phyloP scores from a whole-genome alignment of 176 grass and related monocot species.

The Echinochloa phyllopogon region DNA sequence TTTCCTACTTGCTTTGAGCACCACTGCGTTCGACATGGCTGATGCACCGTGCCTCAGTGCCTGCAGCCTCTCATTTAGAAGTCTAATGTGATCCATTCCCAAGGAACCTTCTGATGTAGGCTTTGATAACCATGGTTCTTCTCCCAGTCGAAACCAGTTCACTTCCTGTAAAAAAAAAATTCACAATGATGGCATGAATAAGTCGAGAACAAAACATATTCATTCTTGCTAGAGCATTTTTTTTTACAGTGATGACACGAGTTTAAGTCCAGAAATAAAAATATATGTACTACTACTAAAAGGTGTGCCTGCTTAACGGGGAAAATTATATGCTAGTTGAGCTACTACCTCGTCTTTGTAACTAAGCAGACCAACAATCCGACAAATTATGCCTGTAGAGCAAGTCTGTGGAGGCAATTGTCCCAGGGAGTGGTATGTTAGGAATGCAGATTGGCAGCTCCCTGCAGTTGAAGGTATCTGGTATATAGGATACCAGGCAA shows the following conservation, averaged over 20 bases:
- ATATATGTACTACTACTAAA: neutral
- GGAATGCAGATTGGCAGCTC: conserved; percentile 39
- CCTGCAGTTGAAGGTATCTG: conserved; percentile 41
- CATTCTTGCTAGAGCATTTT: neutral
- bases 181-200: neutral
- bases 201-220: neutral
- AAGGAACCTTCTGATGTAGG: no score
- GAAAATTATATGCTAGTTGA: neutral
- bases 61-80: conserved; percentile 49
- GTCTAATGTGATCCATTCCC: neutral
- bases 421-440: conserved; percentile 53
- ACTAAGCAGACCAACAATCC: conserved; percentile 47
- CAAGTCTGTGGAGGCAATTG: conserved; percentile 43
- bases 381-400: conserved; percentile 35
- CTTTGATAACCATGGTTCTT: neutral
- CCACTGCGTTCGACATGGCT: conserved; percentile 41
- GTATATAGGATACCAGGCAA: conserved; percentile 62
- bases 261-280: neutral
- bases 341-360: conserved; percentile 55
- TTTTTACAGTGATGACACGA: no score
- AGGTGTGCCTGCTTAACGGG: no score
- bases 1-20: conserved; percentile 31
- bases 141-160: conserved; percentile 45
- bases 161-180: conserved; percentile 34
- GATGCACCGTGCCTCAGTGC: conserved; percentile 41